phyloP scores from a whole-genome alignment of 2,329 filamentous ascomycete species.

The Colletotrichum orbiculare region DNA sequence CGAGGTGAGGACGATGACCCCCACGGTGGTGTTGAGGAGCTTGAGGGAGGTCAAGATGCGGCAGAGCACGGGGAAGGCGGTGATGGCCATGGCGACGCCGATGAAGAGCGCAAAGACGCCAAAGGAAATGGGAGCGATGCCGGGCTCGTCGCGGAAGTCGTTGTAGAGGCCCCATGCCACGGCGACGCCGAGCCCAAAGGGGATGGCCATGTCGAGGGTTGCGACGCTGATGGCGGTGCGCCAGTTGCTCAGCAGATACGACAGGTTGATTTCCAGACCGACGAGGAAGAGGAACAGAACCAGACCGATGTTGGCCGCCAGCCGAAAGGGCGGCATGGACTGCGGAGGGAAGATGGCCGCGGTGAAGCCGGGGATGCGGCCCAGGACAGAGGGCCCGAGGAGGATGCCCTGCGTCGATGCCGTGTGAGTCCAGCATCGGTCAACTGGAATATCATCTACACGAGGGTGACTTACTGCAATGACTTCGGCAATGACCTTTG shows the following conservation, averaged over 20 bases:
- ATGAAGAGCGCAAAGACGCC: conserved; percentile 77
- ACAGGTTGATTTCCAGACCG: conserved; percentile 85
- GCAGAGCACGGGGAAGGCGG: conserved; percentile 87
- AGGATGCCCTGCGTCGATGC: conserved; percentile 67
- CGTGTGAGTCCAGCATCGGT: conserved; percentile 48
- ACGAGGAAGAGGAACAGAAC: conserved; percentile 90
- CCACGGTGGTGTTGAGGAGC: conserved; percentile 83
- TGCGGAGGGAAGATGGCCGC: conserved; percentile 78
- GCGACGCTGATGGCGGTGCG: conserved; percentile 81
- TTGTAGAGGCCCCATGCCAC: conserved; percentile 86
- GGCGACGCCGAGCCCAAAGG: conserved; percentile 83
- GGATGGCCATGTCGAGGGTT: conserved; percentile 81
- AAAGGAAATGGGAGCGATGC: conserved; percentile 57
- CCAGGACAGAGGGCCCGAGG: conserved; percentile 88
- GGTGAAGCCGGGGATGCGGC: conserved; percentile 83
- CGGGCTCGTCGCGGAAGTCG: conserved; percentile 67
- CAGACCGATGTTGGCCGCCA: conserved; percentile 85
- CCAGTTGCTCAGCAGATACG: conserved; percentile 84
- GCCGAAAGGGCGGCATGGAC: conserved; percentile 79
- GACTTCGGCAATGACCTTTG: conserved; percentile 86
- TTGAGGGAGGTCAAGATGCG: conserved; percentile 94
- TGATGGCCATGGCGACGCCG: conserved; percentile 93
- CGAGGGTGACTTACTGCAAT: conserved; percentile 58
- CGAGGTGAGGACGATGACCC: conserved; percentile 87
- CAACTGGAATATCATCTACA: not conserved